Evolutionary conservation across 768 basidiomycete genomes (phyloP).

Genomic region (Boletus sensibilis): DNA sequence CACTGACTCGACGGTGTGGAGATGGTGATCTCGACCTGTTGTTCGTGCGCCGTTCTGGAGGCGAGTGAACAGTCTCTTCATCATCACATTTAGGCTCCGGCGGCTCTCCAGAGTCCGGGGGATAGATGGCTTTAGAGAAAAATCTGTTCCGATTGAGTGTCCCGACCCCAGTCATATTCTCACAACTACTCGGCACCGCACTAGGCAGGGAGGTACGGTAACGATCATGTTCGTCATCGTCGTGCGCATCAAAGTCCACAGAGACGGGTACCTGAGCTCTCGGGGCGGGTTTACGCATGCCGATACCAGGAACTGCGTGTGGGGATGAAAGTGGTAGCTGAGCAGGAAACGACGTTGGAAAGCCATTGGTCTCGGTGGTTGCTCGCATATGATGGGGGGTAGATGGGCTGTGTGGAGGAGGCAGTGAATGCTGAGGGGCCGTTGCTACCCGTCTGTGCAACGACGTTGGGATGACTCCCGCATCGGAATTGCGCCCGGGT

Average conservation of each 20-base stretch:
- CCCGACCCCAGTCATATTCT: conserved; percentile 71
- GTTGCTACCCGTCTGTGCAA: conserved; percentile 34
- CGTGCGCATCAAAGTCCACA: conserved; percentile 42
- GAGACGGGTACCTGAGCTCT: conserved; percentile 63
- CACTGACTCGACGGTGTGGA: conserved; percentile 26
- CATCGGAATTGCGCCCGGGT: conserved; percentile 24
- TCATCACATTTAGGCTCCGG: conserved; percentile 13
- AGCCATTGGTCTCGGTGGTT: conserved; percentile 33
- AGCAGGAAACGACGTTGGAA: conserved; percentile 17
- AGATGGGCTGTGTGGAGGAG: conserved; percentile 15
- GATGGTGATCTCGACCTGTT: conserved; percentile 25
- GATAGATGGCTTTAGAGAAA: conserved; percentile 19
- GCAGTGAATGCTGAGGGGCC: conserved; percentile 26
- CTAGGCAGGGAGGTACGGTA: conserved; percentile 52
- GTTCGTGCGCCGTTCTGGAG: conserved; percentile 17
- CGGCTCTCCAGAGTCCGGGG: conserved; percentile 9
- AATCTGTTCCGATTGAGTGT: conserved; percentile 32
- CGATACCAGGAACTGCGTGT: conserved; percentile 32
- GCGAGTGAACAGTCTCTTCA: conserved; percentile 17
- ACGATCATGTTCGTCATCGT: conserved; percentile 32
- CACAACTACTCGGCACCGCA: conserved; percentile 47
- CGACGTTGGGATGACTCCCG: conserved; percentile 26
- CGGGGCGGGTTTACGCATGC: conserved; percentile 63
- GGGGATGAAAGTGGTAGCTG: conserved; percentile 19
- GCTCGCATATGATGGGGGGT: conserved; percentile 34